Evolutionary conservation across 257 asterid species (phyloP).

Genomic region (Striga asiatica): DNA sequence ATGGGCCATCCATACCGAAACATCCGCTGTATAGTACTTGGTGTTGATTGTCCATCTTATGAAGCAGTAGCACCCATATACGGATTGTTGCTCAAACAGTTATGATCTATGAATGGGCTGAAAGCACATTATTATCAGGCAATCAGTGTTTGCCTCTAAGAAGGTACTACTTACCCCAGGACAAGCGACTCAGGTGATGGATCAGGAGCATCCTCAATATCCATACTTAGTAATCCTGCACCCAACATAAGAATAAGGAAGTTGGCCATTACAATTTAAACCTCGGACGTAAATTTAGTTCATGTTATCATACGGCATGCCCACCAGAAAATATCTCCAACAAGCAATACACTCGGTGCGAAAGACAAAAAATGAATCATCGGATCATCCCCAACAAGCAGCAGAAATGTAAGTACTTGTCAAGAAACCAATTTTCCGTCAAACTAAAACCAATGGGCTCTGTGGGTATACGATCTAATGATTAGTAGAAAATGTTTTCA

Average conservation of each 20-base stretch:
- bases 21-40: conserved; percentile 81
- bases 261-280: neutral
- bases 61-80: conserved; percentile 18
- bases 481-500: no score
- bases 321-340: no score
- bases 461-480: no score
- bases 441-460: no score
- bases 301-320: no score
- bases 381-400: no score
- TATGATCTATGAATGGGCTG: neutral
- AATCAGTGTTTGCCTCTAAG: no score
- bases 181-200: conserved; percentile 40
- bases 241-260: conserved; percentile 3
- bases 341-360: no score
- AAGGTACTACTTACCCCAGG: conserved; percentile 56
- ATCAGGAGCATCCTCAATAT: conserved; percentile 55
- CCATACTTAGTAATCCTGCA: conserved; percentile 56
- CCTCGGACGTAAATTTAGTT: no score
- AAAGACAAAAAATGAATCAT: no score
- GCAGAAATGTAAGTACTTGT: no score
- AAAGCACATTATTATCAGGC: neutral
- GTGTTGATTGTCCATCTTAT: conserved; percentile 88
- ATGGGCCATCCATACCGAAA: conserved; percentile 67
- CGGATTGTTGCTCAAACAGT: conserved; percentile 5
- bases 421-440: no score